Evolutionary conservation across 2,329 filamentous ascomycete genomes (phyloP).

Genomic region (Cladosporium cucumerinum): DNA sequence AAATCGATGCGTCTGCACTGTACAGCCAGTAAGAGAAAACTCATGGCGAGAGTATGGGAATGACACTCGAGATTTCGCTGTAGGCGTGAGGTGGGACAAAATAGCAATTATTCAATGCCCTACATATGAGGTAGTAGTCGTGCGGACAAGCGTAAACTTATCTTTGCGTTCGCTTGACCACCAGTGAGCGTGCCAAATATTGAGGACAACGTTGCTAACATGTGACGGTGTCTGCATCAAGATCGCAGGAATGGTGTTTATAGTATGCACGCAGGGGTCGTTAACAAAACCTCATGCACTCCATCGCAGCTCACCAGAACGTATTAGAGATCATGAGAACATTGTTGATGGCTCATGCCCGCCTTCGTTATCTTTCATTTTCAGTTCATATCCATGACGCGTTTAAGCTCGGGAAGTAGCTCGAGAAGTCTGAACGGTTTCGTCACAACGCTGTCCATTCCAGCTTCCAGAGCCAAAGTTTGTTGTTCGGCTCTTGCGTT

Average conservation of each 20-base stretch:
- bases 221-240: background rate
- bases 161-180: no score
- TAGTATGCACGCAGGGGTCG: background rate
- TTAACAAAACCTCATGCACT: background rate
- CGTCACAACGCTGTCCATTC: slow-evolving; percentile 74
- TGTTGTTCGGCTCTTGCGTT: slow-evolving; percentile 73
- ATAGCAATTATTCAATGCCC: no score
- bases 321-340: background rate
- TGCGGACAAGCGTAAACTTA: no score
- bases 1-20: background rate
- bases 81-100: no score
- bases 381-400: slow-evolving; percentile 3
- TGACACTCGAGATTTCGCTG: no score
- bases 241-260: background rate
- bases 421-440: slow-evolving; percentile 61
- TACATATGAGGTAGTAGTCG: no score
- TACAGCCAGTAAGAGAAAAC: background rate
- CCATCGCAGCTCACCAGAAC: background rate
- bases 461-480: slow-evolving; percentile 63
- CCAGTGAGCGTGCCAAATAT: no score
- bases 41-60: no score
- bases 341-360: background rate
- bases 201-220: no score
- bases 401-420: slow-evolving; percentile 21
- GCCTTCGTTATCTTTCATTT: background rate